Percentiles rank a stretch among this genome's conserved stretches.
Conservation (phyloP, 2,329 filamentous ascomycete species). For the Plenodomus lindquistii region DNA sequence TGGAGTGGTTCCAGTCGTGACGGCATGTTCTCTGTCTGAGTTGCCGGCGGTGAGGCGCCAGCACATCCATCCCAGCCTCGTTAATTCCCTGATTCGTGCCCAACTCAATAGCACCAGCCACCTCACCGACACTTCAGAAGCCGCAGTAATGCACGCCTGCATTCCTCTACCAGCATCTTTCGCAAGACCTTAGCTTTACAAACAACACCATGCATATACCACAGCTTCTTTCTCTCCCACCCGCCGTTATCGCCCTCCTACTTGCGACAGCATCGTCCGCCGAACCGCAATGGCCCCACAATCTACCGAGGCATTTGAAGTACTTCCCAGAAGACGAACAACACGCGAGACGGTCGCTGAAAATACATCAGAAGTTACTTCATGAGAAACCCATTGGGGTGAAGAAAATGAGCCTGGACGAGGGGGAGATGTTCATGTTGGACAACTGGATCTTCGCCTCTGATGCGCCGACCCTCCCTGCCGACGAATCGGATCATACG, state of each 20-base stretch:
- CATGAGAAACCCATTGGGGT: conserved; percentile 62
- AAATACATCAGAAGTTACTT: conserved; percentile 46
- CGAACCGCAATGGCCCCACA: conserved; percentile 49
- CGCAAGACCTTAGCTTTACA: conserved; percentile 2
- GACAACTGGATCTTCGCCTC: conserved; percentile 62
- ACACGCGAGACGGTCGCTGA: conserved; percentile 47
- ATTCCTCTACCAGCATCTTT: conserved; percentile 19
- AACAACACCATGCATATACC: conserved; percentile 28
- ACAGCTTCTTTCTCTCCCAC: conserved; percentile 36
- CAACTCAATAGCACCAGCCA: conserved; percentile 30
- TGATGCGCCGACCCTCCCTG: conserved; percentile 7
- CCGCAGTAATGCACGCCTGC: neutral
- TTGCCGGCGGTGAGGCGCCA: conserved; percentile 28
- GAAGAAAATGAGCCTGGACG: conserved; percentile 72
- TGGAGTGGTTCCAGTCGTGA: neutral
- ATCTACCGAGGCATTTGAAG: conserved; percentile 50
- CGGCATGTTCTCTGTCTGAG: conserved; percentile 17
- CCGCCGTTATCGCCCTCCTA: conserved; percentile 33
- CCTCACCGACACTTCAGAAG: conserved; percentile 14
- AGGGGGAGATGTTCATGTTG: conserved; percentile 73
- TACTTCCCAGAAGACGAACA: conserved; percentile 54
- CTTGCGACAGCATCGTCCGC: conserved; percentile 23
- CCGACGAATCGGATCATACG: conserved; percentile 11
- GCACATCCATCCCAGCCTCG: conserved; percentile 39
- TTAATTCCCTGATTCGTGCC: conserved; percentile 31